phyloP scores from a whole-genome alignment of 257 asterid genomes.

The Solanum chilense region DNA sequence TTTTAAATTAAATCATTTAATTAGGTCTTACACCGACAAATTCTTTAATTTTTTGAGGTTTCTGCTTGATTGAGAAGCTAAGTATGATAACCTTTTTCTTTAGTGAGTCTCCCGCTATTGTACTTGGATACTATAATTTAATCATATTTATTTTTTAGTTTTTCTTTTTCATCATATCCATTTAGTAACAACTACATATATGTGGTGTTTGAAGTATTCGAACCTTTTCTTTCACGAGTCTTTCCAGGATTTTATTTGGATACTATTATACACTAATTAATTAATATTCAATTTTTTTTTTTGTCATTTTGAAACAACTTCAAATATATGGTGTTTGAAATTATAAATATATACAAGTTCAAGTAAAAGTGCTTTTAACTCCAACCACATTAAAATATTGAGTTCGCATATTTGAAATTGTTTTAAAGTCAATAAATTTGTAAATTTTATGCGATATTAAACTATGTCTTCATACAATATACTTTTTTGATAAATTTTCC shows the following conservation, averaged over 20 bases:
- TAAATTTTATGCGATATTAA: not conserved
- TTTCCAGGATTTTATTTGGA: not conserved
- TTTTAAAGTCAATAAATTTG: not conserved
- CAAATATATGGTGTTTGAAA: not conserved
- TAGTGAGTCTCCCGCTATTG: not conserved
- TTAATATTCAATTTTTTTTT: not conserved
- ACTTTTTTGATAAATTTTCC: not conserved
- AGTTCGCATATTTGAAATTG: not conserved
- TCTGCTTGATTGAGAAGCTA: not conserved
- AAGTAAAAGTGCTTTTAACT: not conserved
- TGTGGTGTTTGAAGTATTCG: not conserved
- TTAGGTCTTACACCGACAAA: not conserved
- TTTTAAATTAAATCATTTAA: not conserved
- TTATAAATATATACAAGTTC: not conserved
- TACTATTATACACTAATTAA: not conserved
- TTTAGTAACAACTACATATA: not conserved
- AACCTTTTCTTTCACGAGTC: not conserved
- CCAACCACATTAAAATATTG: not conserved
- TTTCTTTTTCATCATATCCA: not conserved
- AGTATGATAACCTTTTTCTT: not conserved
- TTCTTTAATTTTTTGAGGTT: not conserved
- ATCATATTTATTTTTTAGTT: not conserved
- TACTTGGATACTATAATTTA: no score
- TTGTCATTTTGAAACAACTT: not conserved
- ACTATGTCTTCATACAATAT: not conserved